phyloP scores from a whole-genome alignment of 495 filamentous ascomycete genomes.

The Articulospora tetracladia region DNA sequence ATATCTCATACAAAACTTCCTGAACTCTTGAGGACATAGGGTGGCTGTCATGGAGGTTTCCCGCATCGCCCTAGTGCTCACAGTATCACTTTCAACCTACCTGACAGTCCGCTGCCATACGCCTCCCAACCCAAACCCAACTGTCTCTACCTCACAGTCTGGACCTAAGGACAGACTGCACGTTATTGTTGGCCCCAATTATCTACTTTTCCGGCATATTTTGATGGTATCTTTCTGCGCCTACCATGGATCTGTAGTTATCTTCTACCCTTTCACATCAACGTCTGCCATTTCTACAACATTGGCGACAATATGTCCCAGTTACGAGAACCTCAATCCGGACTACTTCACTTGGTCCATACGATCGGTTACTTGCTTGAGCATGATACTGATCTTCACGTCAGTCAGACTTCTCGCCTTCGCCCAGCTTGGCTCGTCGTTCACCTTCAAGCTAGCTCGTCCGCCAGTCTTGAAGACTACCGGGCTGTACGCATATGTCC shows the following conservation, averaged over 20 bases:
- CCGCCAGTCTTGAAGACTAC: conserved; percentile 39
- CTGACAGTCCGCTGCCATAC: conserved; percentile 2
- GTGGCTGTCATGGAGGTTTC: background rate
- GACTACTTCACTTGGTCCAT: conserved; percentile 10
- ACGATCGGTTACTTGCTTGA: background rate
- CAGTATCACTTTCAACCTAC: conserved; percentile 3
- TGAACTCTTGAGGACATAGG: no score
- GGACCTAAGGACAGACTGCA: background rate
- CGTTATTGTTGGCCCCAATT: background rate
- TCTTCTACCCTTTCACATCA: conserved; percentile 2
- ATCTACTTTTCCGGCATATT: conserved; percentile 1
- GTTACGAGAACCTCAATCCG: conserved; percentile 4
- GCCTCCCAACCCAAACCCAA: conserved; percentile 11
- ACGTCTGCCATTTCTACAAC: background rate
- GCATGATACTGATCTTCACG: background rate
- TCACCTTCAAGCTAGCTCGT: conserved; percentile 42
- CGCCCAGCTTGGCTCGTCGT: conserved; percentile 35
- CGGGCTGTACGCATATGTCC: conserved; percentile 42
- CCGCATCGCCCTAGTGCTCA: background rate
- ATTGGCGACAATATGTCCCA: conserved; percentile 7
- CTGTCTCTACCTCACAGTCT: background rate
- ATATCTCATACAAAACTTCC: no score
- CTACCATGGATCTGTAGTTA: conserved; percentile 5
- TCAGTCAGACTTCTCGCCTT: conserved; percentile 8
- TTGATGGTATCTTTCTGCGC: conserved; percentile 2